Percentiles rank a stretch among this genome's conserved stretches.
These are phyloP conservation scores for Solanum hybrid DNA, from an alignment of 305 asterid genomes.

Conservation along the genomic window DNA sequence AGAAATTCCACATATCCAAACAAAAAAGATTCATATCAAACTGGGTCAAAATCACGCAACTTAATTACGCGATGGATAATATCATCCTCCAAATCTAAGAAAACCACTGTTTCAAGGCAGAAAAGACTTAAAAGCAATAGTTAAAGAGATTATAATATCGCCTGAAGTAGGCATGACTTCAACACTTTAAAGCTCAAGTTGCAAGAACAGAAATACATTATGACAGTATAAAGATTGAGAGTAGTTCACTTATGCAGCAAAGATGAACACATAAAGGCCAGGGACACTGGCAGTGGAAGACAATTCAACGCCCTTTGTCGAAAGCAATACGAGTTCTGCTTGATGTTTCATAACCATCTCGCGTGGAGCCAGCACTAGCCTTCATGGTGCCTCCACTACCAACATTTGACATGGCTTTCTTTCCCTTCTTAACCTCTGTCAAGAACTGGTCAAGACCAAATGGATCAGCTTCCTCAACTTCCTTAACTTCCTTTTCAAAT, in stretches of 20 bases:
- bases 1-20: not conserved
- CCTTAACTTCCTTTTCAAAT: conserved; percentile 55
- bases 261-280: not conserved
- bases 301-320: conserved; percentile 25
- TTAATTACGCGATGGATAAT: not conserved
- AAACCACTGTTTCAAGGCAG: not conserved
- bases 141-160: not conserved
- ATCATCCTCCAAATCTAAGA: not conserved
- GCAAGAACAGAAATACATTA: not conserved
- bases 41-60: not conserved
- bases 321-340: conserved; percentile 28
- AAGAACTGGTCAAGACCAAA: conserved; percentile 59
- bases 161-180: not conserved
- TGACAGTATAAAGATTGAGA: not conserved
- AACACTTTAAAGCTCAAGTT: not conserved
- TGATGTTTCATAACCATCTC: conserved; percentile 27
- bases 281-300: not conserved
- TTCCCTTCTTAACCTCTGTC: conserved; percentile 61
- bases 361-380: conserved; percentile 36
- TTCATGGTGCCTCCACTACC: conserved; percentile 44
- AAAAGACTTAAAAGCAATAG: not conserved
- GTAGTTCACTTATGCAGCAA: not conserved
- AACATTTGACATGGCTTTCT: conserved; percentile 52
- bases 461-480: conserved; percentile 79
- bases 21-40: not conserved